Percentiles rank a stretch among this genome's conserved stretches.
Evolutionary conservation across 1,139 yeast species (phyloP).

Genomic region (Saccharomyces hybrid): DNA sequence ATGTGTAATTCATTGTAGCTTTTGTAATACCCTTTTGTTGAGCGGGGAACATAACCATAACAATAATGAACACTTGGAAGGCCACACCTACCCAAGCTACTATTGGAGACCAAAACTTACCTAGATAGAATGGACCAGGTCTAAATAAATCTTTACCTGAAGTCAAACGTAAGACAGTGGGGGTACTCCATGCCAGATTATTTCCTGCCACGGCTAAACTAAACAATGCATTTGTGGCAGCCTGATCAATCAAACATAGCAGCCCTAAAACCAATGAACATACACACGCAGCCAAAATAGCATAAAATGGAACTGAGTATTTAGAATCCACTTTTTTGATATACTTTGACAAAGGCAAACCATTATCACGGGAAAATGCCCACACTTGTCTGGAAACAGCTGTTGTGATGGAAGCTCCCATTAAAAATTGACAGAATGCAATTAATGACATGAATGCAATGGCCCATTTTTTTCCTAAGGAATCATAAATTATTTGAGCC

Average conservation of each 20-base stretch:
- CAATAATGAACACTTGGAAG: conserved; percentile 36
- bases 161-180: conserved; percentile 45
- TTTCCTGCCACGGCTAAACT: conserved; percentile 54
- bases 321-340: conserved; percentile 43
- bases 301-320: conserved; percentile 52
- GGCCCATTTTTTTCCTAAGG: conserved; percentile 65
- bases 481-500: conserved; percentile 60
- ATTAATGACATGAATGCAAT: conserved; percentile 55
- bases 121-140: conserved; percentile 62
- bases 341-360: conserved; percentile 40
- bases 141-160: conserved; percentile 42
- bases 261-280: conserved; percentile 47
- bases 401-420: conserved; percentile 55
- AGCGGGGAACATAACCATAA: conserved; percentile 45
- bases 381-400: conserved; percentile 47
- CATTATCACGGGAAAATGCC: conserved; percentile 49
- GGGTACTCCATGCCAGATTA: conserved; percentile 53
- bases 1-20: conserved; percentile 51
- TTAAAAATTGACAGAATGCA: conserved; percentile 54
- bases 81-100: conserved; percentile 35
- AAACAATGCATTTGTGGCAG: conserved; percentile 56
- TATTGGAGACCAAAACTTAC: conserved; percentile 41
- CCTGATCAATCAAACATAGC: conserved; percentile 48
- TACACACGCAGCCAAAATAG: conserved; percentile 47
- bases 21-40: conserved; percentile 34